Percentiles rank a stretch among this genome's conserved stretches.
These are phyloP conservation scores for Erigeron canadensis DNA, from an alignment of 129 eudicot species.

Conservation along the genomic window DNA sequence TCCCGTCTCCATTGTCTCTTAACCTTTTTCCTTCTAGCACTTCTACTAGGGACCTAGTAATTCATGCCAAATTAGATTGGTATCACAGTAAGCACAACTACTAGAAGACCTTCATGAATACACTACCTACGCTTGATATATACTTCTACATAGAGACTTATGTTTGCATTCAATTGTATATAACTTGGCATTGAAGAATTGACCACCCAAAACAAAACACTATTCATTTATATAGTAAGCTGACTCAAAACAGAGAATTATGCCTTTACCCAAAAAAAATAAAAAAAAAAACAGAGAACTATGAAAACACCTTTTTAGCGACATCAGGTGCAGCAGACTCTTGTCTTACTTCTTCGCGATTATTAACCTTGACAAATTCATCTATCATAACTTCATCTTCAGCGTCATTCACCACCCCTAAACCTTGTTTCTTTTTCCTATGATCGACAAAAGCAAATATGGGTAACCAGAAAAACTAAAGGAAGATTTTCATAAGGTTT, in stretches of 20 bases:
- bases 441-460: conserved; percentile 7
- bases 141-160: not conserved
- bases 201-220: conserved; percentile 3
- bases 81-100: not conserved
- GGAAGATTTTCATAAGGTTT: no score
- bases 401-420: conserved; percentile 28
- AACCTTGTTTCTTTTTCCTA: conserved; percentile 52
- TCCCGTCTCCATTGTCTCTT: conserved; percentile 67
- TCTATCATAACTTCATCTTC: conserved; percentile 29
- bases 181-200: conserved; percentile 22
- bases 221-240: conserved; percentile 19
- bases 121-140: conserved; percentile 4
- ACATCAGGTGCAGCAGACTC: conserved; percentile 26
- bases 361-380: conserved; percentile 26
- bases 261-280: no score
- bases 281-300: not conserved
- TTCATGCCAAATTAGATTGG: conserved; percentile 14
- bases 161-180: conserved; percentile 3
- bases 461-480: conserved; percentile 4
- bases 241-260: not conserved
- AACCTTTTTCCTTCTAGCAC: conserved; percentile 73
- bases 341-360: conserved; percentile 25
- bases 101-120: not conserved
- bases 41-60: conserved; percentile 72
- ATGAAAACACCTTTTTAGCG: conserved; percentile 55